Base-by-base conservation (phyloP, 1,139 yeast species). In the Suhomyces terraborum region DNA sequence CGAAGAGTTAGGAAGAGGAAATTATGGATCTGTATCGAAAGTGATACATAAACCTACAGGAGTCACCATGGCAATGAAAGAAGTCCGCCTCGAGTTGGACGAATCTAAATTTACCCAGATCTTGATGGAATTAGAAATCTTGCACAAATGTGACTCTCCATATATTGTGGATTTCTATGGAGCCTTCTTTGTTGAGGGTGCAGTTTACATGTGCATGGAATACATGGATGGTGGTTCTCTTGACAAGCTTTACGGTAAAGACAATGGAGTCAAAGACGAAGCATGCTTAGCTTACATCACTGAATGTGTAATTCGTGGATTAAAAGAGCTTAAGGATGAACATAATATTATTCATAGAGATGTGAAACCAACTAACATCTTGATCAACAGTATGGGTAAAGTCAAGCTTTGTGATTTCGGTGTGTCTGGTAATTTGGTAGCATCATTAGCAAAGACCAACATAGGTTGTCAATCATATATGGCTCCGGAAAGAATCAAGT, bases 401-500 rank as follows among this genome's bases (percentile, higher is more conserved):
- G 88, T 94, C 25, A 94, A 93, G 61, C 69, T 93, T 28, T 89
- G 97, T 69, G 99, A 93, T 66, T 93, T 93, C 64, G 99, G 99
- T 33, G 98, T 93, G 17, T 80, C 89, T 43, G 98, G 98, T 21
- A 93, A 93, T 59, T 70, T 93, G 48, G 98, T 93, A 26, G 97
- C 98, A 1, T 88, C 96, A 0, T 75, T 93, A 55, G 98, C 98
- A 8, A 82, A 89, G 56, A 93, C 99, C 0, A 93, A 93, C 57
- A 91, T 93, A 54, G 99, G 99, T 6, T 94, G 98, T 63, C 98
- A 93, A 65, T 87, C 96, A 4, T 93, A 93, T 65, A 94, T 94
- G 98, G 98, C 98, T 0, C 99, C 99, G 1, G 99, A 93, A 62
- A 77, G 99, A 58, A 94, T 93, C 56, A 83, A 85, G 62, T 59